phyloP scores from a whole-genome alignment of 2,329 filamentous ascomycete species.

The Neurospora crassa region DNA sequence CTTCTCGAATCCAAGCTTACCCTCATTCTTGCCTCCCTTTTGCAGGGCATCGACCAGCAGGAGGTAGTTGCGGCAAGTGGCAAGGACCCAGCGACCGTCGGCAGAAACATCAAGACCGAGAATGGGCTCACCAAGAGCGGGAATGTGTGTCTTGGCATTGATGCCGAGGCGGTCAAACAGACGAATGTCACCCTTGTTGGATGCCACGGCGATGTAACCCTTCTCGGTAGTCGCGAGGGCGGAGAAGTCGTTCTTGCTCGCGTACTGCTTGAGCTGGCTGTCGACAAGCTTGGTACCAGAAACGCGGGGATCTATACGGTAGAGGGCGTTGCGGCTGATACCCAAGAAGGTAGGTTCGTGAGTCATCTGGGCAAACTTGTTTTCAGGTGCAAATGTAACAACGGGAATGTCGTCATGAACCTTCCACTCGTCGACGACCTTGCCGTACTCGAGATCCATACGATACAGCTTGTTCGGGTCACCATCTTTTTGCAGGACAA shows the following conservation, averaged over 20 bases:
- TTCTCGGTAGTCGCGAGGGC: constrained; percentile 90
- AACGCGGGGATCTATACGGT: constrained; percentile 85
- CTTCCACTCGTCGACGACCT: constrained; percentile 98
- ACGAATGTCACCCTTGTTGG: constrained; percentile 93
- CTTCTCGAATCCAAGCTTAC: constrained; percentile 95
- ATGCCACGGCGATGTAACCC: constrained; percentile 92
- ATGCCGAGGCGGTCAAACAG: constrained; percentile 94
- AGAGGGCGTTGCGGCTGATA: constrained; percentile 85
- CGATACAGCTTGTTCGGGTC: constrained; percentile 89
- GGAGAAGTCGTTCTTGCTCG: constrained; percentile 95
- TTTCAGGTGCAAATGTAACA: constrained; percentile 85
- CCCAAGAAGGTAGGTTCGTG: constrained; percentile 91
- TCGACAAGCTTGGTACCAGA: constrained; percentile 89
- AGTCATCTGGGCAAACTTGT: constrained; percentile 97
- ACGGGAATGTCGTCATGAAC: constrained; percentile 94
- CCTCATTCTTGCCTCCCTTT: constrained; percentile 88
- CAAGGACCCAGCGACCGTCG: constrained; percentile 90
- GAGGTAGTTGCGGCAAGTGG: constrained; percentile 88
- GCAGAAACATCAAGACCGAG: constrained; percentile 91
- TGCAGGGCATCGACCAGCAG: constrained; percentile 88
- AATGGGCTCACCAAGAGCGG: constrained; percentile 89
- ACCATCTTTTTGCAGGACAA: constrained; percentile 74
- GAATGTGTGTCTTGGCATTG: constrained; percentile 94
- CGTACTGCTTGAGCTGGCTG: constrained; percentile 87
- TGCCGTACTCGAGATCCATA: constrained; percentile 97